Evolutionary conservation across 805 yeast species (phyloP), one percentile per base, ranked within the genome.

Genomic region (Pichia cephalocereana): DNA sequence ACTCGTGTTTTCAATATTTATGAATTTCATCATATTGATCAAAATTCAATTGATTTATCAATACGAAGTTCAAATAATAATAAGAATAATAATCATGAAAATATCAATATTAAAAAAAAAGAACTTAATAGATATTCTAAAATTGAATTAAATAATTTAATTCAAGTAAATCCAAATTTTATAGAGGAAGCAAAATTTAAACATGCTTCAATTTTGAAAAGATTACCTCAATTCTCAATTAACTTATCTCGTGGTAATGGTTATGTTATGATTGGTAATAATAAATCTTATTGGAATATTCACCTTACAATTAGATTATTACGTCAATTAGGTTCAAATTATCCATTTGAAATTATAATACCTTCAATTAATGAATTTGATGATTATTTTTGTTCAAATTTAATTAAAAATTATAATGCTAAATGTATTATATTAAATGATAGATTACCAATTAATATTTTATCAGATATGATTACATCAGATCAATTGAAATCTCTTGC

Each of bases 331-430:
- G 87, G 90, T 2, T 77, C 83, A 4, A 71, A 70, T 14, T 63
- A 83, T 37, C 96, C 96, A 0, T 77, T 88, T 19, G 96, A 88
- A 68, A 83, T 88, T 7, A 74, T 86, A 54, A 78, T 88, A 53
- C 93, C 95, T 11, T 73, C 77, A 34, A 68, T 73, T 26, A 75
- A 75, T 37, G 91, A 84, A 57, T 83, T 77, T 57, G 91, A 86
- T 37, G 83, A 80, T 48, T 70, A 81, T 46, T 87, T 95, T 64
- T 77, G 75, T 27, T 64, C 66, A 8, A 68, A 82, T 2, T 68
- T 85, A 54, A 87, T 90, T 0, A 55, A 59, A 6, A n/a, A 40
- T n/a, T 12, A 26, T 9, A 40, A 40, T 40, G 41, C 34, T n/a
- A 40, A 40, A n/a, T 40, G 32, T 11, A 27, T 40, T 40, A 15